Evolutionary conservation across 2,329 filamentous ascomycete genomes (phyloP).

Genomic region (Sarocladiaceae sp.): DNA sequence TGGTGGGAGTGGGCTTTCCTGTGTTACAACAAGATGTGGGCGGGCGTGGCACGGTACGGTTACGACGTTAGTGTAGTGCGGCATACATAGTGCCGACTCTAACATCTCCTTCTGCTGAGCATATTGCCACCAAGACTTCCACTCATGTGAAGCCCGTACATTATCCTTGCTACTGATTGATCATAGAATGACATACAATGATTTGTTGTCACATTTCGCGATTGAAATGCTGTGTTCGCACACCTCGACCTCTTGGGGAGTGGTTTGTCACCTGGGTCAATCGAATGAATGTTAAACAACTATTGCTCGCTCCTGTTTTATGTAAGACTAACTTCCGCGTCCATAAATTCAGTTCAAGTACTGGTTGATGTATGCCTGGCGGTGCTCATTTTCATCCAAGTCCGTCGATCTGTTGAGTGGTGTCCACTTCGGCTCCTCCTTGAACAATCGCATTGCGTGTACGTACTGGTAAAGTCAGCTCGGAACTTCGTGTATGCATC

Average conservation of each 20-base stretch:
- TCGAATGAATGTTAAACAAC: too few relatives aligned
- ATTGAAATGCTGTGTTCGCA: too few relatives aligned
- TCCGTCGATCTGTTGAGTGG: conserved; percentile 77
- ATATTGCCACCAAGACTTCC: too few relatives aligned
- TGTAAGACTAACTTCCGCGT: background rate
- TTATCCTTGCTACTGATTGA: too few relatives aligned
- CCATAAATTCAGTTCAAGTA: conserved; percentile 26
- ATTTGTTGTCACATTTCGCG: too few relatives aligned
- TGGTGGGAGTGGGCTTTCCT: background rate
- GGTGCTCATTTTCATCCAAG: conserved; percentile 72
- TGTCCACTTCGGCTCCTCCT: conserved; percentile 98
- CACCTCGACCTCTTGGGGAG: too few relatives aligned
- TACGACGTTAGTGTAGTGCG: background rate
- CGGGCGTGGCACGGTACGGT: too few relatives aligned
- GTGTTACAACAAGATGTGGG: background rate
- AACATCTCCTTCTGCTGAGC: too few relatives aligned
- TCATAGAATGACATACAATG: too few relatives aligned
- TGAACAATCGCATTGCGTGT: conserved; percentile 93
- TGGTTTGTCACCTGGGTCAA: too few relatives aligned
- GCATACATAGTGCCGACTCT: too few relatives aligned
- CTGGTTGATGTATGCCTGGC: conserved; percentile 68
- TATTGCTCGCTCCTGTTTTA: background rate
- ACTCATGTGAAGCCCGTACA: too few relatives aligned
- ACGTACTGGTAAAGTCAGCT: conserved; percentile 63
- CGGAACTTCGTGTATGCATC: background rate